Evolutionary conservation across 495 filamentous ascomycete genomes (phyloP).

Genomic region (Lasiosphaeris hirsuta): DNA sequence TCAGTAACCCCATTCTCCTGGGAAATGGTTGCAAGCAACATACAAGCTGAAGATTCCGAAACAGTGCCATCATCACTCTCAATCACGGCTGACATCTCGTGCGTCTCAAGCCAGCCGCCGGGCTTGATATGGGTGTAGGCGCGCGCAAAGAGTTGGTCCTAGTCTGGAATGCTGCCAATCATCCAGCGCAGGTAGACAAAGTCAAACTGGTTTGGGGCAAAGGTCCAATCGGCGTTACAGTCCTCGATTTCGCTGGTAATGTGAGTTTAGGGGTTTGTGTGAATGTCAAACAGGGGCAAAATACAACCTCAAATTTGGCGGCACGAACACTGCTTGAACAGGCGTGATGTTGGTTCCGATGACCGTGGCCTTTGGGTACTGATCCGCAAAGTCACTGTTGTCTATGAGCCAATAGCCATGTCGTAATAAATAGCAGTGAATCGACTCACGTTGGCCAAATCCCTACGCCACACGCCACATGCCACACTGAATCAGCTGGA

Average conservation of each 20-base stretch:
- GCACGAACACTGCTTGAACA: conserved; percentile 51
- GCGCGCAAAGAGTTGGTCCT: conserved; percentile 44
- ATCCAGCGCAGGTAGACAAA: conserved; percentile 55
- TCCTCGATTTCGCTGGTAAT: conserved; percentile 41
- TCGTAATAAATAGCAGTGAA: not conserved
- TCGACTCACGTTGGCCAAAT: conserved; percentile 41
- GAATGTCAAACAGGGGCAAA: not conserved
- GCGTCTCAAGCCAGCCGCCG: conserved; percentile 27
- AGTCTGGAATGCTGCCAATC: conserved; percentile 50
- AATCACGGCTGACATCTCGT: conserved; percentile 25
- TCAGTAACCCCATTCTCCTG: not conserved
- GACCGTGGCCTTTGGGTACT: conserved; percentile 50
- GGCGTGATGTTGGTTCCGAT: conserved; percentile 63
- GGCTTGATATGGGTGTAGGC: conserved; percentile 24
- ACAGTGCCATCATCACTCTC: conserved; percentile 20
- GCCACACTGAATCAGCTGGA: too few relatives aligned
- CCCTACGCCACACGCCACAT: conserved; percentile 47
- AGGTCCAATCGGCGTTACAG: conserved; percentile 45
- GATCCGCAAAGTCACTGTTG: conserved; percentile 41
- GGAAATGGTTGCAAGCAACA: too few relatives aligned
- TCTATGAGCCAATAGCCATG: not conserved
- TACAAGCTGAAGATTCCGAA: not conserved
- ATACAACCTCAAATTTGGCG: conserved; percentile 46
- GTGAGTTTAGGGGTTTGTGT: not conserved
- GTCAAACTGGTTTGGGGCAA: conserved; percentile 50